Conservation (phyloP, 768 basidiomycete genomes). For the Boletus vinaceobasis region DNA sequence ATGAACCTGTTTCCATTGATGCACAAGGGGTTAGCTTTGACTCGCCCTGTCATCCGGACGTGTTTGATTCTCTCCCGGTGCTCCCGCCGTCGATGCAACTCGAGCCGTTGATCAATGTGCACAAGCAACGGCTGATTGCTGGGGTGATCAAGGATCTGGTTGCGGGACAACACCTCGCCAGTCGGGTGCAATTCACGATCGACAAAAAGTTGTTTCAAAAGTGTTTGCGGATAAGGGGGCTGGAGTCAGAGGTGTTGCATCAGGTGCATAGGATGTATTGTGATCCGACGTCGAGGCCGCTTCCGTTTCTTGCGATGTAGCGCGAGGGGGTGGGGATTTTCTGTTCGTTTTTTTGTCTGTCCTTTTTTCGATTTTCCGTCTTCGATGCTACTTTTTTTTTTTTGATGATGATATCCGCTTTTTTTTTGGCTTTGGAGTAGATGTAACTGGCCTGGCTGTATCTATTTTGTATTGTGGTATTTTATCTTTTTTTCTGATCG, state of each 20-base stretch:
- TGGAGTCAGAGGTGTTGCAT: conserved; percentile 54
- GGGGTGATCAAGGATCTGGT: conserved; percentile 78
- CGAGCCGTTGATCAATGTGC: conserved; percentile 84
- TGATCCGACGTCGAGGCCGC: conserved; percentile 16
- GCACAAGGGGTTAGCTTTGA: conserved; percentile 60
- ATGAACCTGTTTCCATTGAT: conserved; percentile 64
- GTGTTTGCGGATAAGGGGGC: conserved; percentile 66
- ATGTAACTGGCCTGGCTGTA: conserved; percentile 16
- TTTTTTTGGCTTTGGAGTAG: conserved; percentile 15
- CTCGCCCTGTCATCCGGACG: conserved; percentile 70
- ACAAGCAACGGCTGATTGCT: conserved; percentile 82
- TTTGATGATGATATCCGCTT: conserved; percentile 14
- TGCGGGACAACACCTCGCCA: conserved; percentile 79
- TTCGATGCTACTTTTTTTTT: background rate
- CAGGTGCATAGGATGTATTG: conserved; percentile 41
- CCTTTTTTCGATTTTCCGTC: background rate
- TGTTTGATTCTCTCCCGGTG: conserved; percentile 68
- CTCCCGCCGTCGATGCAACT: conserved; percentile 76
- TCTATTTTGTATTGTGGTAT: conserved; percentile 22
- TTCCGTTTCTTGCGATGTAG: conserved; percentile 23
- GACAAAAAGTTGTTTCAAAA: conserved; percentile 77
- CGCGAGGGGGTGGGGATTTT: background rate
- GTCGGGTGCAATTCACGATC: conserved; percentile 61
- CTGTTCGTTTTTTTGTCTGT: background rate
- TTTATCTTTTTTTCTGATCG: background rate